Evolutionary conservation across 2,329 filamentous ascomycete genomes (phyloP), one percentile per base, ranked within the genome.

Genomic region (Leptographium galeiforme): DNA sequence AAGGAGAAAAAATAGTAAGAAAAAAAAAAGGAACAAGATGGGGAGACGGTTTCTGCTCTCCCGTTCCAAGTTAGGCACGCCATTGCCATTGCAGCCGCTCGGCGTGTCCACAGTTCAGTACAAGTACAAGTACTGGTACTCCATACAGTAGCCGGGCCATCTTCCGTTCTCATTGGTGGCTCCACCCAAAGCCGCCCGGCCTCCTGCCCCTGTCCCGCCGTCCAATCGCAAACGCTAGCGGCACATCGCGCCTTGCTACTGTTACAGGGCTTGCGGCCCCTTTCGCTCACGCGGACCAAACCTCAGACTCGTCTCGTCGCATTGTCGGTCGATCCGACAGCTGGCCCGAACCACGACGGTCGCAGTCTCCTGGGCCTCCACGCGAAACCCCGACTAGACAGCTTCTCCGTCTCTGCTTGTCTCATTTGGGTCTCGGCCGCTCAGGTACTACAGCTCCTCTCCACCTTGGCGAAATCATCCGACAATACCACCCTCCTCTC

Each of bases 301-400:
- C 30, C 36, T 54, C 53, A 57, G 59, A 61, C 59, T 56, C 52
- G 55, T 40, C 32, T 45, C 57, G 61, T 60, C 58, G 57, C 53
- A 63, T 60, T 57, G 55, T 58, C 58, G 48, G 60, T 56, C 55
- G 55, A 56, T 56, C 59, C 57, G 55, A 58, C 57, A 55, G 16
- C 51, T 19, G 44, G 40, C 55, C 40, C n/a, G 34, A 6, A 8
- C 34, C 34, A 36, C 34, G 8, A 36, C 34, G 12, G 41, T 39
- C 54, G 40, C 40, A 53, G 30, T 36, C 16, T 44, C 18, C 5
- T 12, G 18, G 13, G 18, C 18, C 10, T 16, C 40, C 25, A 44
- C 18, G 8, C 19, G 12, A 13, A 10, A 19, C 25, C 30, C 30
- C 30, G 43, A 19, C 43, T n/a, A 13, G 19, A 19, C 16, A 10